A percentile compares a stretch with the other conserved stretches of the same genome.
phyloP scores from a whole-genome alignment of 2,329 filamentous ascomycete species.

The Fusarium equiseti region DNA sequence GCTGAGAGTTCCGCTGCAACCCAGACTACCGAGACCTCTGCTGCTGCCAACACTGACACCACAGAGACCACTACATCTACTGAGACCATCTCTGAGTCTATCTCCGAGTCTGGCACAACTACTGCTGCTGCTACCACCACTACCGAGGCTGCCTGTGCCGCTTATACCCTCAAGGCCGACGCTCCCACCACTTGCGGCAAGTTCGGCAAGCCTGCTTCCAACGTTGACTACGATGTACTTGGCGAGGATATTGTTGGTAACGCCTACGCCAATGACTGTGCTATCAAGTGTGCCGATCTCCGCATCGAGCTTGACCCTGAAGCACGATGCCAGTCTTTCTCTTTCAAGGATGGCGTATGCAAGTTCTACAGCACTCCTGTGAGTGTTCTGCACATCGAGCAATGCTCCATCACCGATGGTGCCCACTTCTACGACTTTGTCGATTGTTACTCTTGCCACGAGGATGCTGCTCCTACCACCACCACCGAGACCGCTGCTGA shows the following conservation, averaged over 20 bases:
- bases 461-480: slow-evolving; percentile 8
- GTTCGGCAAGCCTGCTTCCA: neutral
- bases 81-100: neutral
- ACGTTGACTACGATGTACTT: neutral
- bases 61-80: neutral
- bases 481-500: neutral
- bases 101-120: neutral
- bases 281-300: neutral
- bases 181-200: neutral
- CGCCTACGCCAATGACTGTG: neutral
- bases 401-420: neutral
- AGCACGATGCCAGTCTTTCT: neutral
- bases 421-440: neutral
- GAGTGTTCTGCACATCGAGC: rapidly evolving
- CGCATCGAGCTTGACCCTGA: neutral
- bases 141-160: neutral
- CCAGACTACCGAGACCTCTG: neutral
- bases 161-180: slow-evolving; percentile 1
- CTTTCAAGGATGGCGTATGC: neutral
- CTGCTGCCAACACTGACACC: neutral
- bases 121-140: neutral
- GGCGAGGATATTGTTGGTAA: neutral
- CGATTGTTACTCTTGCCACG: slow-evolving; percentile 10
- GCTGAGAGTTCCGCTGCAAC: neutral
- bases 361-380: neutral